Evolutionary conservation across 169 alveolate species (phyloP).

Genomic region (Miamiensis avidus): DNA sequence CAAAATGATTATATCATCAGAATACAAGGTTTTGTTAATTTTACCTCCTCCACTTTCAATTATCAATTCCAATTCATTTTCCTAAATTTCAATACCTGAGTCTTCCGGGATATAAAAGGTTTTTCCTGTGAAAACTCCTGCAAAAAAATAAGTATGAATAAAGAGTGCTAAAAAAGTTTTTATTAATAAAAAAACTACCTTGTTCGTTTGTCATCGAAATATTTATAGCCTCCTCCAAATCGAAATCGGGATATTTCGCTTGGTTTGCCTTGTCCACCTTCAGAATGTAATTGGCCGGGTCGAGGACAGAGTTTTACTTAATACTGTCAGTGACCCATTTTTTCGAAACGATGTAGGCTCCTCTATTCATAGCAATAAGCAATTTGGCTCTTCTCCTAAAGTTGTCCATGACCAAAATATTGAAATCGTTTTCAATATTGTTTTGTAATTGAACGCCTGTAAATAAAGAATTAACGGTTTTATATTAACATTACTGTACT

Average conservation of each 20-base stretch:
- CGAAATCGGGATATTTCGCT: not conserved
- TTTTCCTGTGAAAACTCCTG: not conserved
- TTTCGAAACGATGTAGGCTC: not conserved
- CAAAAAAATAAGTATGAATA: too few relatives aligned
- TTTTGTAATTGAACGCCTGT: not conserved
- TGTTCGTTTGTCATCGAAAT: not conserved
- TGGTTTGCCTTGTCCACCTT: not conserved
- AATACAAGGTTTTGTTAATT: not conserved
- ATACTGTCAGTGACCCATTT: constrained; percentile 4
- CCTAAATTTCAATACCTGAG: not conserved
- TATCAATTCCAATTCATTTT: not conserved
- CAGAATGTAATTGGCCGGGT: not conserved
- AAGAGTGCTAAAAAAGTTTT: not conserved
- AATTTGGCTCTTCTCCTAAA: constrained; percentile 26
- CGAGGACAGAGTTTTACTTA: not conserved
- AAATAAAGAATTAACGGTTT: too few relatives aligned
- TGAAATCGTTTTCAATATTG: not conserved
- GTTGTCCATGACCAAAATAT: constrained; percentile 3
- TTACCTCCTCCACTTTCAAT: not conserved
- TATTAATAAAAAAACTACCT: not conserved
- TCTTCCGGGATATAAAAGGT: not conserved
- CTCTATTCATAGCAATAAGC: not conserved
- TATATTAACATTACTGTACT: not conserved
- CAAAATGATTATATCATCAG: not conserved
- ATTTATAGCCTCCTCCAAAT: not conserved